Conservation (phyloP, 345 rosid genomes). For the Moricandia moricandioides region DNA sequence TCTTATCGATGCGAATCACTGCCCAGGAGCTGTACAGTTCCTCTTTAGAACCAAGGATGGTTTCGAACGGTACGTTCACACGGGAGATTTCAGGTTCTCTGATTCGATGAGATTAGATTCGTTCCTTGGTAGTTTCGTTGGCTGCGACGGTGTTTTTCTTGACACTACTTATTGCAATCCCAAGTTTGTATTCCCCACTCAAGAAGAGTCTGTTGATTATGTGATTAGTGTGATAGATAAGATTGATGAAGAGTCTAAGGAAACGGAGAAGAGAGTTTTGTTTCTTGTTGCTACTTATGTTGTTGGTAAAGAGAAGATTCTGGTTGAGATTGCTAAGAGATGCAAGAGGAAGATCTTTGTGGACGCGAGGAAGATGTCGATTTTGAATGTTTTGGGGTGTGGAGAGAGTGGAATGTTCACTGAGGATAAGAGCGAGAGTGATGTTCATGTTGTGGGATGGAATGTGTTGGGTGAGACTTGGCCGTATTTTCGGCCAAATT, state of each 20-base stretch:
- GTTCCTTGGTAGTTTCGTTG: constrained; percentile 48
- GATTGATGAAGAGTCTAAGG: constrained; percentile 38
- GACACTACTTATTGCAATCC: constrained; percentile 92
- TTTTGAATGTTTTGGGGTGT: constrained; percentile 59
- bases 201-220: constrained; percentile 74
- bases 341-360: constrained; percentile 64
- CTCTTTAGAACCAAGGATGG: constrained; percentile 53
- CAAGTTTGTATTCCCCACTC: constrained; percentile 65
- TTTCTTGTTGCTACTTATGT: constrained; percentile 92
- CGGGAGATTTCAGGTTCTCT: constrained; percentile 75
- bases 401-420: constrained; percentile 60
- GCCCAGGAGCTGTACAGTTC: constrained; percentile 90
- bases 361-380: constrained; percentile 61
- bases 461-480: constrained; percentile 88
- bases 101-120: constrained; percentile 54
- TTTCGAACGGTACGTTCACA: constrained; percentile 63
- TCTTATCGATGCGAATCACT: constrained; percentile 76
- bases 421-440: constrained; percentile 51
- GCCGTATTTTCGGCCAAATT: constrained; percentile 90
- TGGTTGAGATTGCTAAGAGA: constrained; percentile 61
- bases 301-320: constrained; percentile 81
- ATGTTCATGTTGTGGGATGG: constrained; percentile 96
- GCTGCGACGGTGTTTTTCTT: constrained; percentile 70
- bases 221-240: constrained; percentile 57
- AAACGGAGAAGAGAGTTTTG: constrained; percentile 44